These are phyloP conservation scores for Royoungia palumana DNA, from an alignment of 768 basidiomycete genomes.

Conservation along the genomic window DNA sequence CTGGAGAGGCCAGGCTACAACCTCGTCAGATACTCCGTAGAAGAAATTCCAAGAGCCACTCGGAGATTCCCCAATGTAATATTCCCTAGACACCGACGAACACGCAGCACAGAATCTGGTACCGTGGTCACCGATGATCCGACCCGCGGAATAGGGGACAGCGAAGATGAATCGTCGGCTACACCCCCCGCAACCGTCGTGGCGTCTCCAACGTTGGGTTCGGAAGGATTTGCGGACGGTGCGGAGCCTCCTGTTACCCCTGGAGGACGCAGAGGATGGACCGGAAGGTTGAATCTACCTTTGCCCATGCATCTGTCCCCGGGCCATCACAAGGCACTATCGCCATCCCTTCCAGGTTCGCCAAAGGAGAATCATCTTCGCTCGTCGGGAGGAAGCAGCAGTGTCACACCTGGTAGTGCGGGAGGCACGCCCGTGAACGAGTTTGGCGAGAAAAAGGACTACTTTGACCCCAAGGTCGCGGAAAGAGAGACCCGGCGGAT, in stretches of 20 bases:
- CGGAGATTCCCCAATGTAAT: background rate
- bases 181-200: conserved; percentile 18
- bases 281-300: conserved; percentile 39
- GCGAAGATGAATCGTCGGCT: conserved; percentile 11
- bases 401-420: conserved; percentile 12
- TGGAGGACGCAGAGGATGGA: conserved; percentile 30
- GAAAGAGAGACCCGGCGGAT: conserved; percentile 23
- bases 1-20: conserved; percentile 62
- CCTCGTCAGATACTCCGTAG: conserved; percentile 50
- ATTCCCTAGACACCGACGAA: conserved; percentile 8
- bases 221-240: conserved; percentile 1
- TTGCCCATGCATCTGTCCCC: conserved; percentile 19
- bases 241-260: background rate
- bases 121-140: background rate
- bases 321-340: conserved; percentile 11
- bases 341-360: conserved; percentile 10
- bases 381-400: conserved; percentile 17
- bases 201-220: conserved; percentile 12
- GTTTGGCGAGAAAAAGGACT: conserved; percentile 24
- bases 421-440: conserved; percentile 19
- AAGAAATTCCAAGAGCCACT: conserved; percentile 2
- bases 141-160: conserved; percentile 1
- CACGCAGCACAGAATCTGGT: conserved; percentile 12
- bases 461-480: conserved; percentile 30
- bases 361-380: conserved; percentile 4